Percentiles rank a stretch among this genome's conserved stretches.
phyloP scores from a whole-genome alignment of 2,329 filamentous ascomycete genomes.

The Chrysoporthe deuterocubensis region DNA sequence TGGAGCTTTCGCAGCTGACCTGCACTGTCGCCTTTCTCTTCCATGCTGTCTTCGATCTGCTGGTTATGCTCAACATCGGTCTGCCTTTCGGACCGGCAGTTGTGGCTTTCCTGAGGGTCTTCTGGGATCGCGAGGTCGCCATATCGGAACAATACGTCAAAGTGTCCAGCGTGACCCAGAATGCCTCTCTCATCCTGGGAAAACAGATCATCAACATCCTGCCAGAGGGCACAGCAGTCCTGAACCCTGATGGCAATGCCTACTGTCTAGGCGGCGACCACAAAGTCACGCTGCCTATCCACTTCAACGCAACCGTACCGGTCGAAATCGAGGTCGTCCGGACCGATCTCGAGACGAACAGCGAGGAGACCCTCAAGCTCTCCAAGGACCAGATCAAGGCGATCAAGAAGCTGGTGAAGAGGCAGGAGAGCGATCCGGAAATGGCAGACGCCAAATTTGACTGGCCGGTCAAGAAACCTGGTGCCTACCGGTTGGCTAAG shows the following conservation, averaged over 20 bases:
- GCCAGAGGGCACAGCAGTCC: constrained; percentile 87
- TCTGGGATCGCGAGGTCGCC: constrained; percentile 91
- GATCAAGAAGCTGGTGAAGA: constrained; percentile 70
- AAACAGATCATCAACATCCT: constrained; percentile 98
- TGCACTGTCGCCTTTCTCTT: constrained; percentile 72
- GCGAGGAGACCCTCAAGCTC: constrained; percentile 80
- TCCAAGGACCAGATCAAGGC: constrained; percentile 73
- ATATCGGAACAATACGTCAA: constrained; percentile 95
- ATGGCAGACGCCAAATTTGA: constrained; percentile 68
- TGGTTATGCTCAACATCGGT: constrained; percentile 91
- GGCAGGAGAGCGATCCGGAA: constrained; percentile 66
- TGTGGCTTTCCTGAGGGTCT: constrained; percentile 72
- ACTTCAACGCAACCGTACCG: constrained; percentile 91
- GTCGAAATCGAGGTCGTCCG: constrained; percentile 87
- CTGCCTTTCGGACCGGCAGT: constrained; percentile 77
- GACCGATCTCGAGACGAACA: constrained; percentile 79
- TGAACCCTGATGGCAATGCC: constrained; percentile 80
- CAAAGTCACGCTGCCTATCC: constrained; percentile 74
- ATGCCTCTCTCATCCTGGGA: constrained; percentile 90
- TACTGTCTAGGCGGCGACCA: constrained; percentile 77
- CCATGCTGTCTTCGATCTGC: constrained; percentile 76
- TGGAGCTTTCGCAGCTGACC: constrained; percentile 82
- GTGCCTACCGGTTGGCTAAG: constrained; percentile 81
- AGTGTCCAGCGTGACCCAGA: constrained; percentile 83
- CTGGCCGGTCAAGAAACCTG: constrained; percentile 80